phyloP scores from a whole-genome alignment of 805 yeast species.

The Candida caryicola region DNA sequence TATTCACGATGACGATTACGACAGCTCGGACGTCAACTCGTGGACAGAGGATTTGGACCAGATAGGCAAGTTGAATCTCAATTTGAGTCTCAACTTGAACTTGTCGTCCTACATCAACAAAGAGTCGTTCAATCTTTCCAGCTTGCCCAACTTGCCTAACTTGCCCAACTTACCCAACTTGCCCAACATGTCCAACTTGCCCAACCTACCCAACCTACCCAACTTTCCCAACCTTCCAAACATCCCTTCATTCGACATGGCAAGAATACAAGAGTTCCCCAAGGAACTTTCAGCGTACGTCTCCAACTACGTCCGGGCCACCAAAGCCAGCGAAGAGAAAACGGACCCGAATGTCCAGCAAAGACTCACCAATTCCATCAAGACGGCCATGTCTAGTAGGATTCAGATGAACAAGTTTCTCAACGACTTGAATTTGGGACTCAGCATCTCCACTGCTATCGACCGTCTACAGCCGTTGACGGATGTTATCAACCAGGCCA shows the following conservation, averaged over 20 bases:
- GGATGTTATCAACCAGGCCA: conserved; percentile 44
- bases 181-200: conserved; percentile 21
- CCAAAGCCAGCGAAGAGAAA: conserved; percentile 5
- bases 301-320: conserved; percentile 21
- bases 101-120: conserved; percentile 20
- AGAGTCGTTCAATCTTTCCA: conserved; percentile 17
- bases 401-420: conserved; percentile 42
- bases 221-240: conserved; percentile 23
- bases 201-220: conserved; percentile 24
- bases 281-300: conserved; percentile 31
- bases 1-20: background rate
- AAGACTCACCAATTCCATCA: conserved; percentile 27
- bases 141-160: conserved; percentile 17
- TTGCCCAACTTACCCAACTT: conserved; percentile 21
- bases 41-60: conserved; percentile 49
- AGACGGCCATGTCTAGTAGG: conserved; percentile 39
- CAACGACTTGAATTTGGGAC: conserved; percentile 43
- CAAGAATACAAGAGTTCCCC: conserved; percentile 22
- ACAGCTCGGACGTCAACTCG: conserved; percentile 35
- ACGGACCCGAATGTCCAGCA: conserved; percentile 16
- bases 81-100: conserved; percentile 21
- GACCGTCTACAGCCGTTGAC: conserved; percentile 49
- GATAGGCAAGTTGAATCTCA: conserved; percentile 46
- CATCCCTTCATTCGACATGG: conserved; percentile 22
- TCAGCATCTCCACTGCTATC: conserved; percentile 49